Conservation (phyloP, 129 eudicot species). For the Calendula officinalis region DNA sequence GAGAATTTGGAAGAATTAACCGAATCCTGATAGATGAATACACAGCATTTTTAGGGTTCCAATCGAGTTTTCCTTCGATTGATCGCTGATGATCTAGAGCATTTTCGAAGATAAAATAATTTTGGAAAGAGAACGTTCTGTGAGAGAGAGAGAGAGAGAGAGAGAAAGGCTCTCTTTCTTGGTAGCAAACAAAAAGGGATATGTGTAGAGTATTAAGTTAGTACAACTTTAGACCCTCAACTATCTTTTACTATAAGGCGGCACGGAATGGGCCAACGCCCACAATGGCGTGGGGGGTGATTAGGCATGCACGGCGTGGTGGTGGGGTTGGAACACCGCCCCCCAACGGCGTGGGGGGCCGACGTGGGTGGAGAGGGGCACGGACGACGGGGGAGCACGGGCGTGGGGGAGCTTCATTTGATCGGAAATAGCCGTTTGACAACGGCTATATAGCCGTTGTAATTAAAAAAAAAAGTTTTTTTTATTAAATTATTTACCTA, state of each 20-base stretch:
- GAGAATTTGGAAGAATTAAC: slow-evolving; percentile 15
- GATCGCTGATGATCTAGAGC: slow-evolving; percentile 27
- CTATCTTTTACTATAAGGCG: not conserved
- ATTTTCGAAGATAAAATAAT: slow-evolving; percentile 27
- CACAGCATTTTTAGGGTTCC: slow-evolving; percentile 25
- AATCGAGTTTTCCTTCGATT: slow-evolving; percentile 19
- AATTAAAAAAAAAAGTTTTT: too few relatives aligned
- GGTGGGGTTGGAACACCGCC: too few relatives aligned
- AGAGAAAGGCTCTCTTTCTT: slow-evolving; percentile 14
- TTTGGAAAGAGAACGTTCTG: slow-evolving; percentile 31
- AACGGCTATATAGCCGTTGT: too few relatives aligned
- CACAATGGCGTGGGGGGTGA: too few relatives aligned
- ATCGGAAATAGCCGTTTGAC: too few relatives aligned
- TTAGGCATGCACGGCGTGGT: too few relatives aligned
- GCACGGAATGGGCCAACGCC: too few relatives aligned
- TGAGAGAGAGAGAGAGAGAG: slow-evolving; percentile 26
- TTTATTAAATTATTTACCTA: too few relatives aligned
- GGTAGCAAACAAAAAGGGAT: slow-evolving; percentile 26
- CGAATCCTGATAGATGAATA: slow-evolving; percentile 6
- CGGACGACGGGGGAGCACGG: too few relatives aligned
- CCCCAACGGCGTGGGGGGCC: too few relatives aligned
- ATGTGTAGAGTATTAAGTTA: not conserved
- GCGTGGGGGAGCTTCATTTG: too few relatives aligned
- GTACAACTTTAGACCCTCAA: not conserved
- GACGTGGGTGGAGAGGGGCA: too few relatives aligned